Evolutionary conservation across 805 yeast genomes (phyloP), one percentile per base, ranked within the genome.

Genomic region (Metschnikowia cerradonensis): DNA sequence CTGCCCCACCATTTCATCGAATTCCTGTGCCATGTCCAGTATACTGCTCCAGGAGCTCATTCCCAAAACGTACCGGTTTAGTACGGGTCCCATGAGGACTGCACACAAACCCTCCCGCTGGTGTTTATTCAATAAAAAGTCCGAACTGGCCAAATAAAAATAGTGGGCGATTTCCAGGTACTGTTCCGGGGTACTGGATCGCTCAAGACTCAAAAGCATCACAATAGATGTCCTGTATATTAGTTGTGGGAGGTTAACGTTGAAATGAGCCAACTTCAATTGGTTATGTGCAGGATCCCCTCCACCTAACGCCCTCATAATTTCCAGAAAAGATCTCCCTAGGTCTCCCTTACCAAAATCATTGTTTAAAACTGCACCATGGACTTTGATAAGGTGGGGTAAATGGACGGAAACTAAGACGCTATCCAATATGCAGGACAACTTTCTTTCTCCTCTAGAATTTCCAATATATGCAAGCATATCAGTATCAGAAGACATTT

Each of bases 111-210:
- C 42, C 3, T 20, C 32, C 19, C 41, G 52, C 17, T 56, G 62
- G 30, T 48, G n/a, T 44, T 59, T 55, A 47, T 62, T 63, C 33
- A 63, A 52, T 52, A 66, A 66, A 49, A 59, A 69, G 54, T 72
- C 76, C 17, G 65, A 59, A 20, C 63, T 52, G 1, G 63, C 39
- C 36, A 59, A 52, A 11, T 56, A 45, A 26, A 64, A 56, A 50
- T 51, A 38, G 17, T 46, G 52, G 11, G 57, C 32, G 4, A 57
- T n/a, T 14, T 41, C 41, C 3, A 35, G 38, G 23, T 19, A 41
- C 14, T 41, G 41, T 1, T 20, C 39, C 6, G 38, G 36, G 10
- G 41, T 23, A 20, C 31, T 17, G 14, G 37, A 22, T 1, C 22
- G 37, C 5, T 42, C 34, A 6, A 57, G 33, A n/a, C 30, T 41